A percentile compares a stretch with the other conserved stretches of the same genome.
Conservation (phyloP, 306 rosid species). For the Cucurbita ficifolia region DNA sequence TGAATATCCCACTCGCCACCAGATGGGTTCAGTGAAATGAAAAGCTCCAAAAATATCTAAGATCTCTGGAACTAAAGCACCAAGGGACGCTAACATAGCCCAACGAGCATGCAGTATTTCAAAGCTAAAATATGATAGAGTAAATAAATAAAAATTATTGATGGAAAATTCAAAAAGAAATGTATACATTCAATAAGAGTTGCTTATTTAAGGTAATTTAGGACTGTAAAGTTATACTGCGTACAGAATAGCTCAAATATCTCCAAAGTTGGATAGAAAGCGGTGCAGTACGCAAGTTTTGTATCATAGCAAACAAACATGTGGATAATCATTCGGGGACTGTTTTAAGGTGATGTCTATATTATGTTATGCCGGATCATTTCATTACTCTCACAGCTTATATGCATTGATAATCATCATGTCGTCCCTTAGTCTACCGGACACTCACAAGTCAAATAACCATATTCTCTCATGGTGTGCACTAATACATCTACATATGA, state of each 20-base stretch:
- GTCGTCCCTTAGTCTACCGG: not conserved
- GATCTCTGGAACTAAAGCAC: slow-evolving; percentile 73
- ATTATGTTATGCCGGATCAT: not conserved
- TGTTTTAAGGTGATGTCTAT: not conserved
- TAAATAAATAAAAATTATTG: slow-evolving; percentile 12
- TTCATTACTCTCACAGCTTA: not conserved
- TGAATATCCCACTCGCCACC: slow-evolving; percentile 98
- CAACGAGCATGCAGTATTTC: slow-evolving; percentile 96
- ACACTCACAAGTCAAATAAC: not conserved
- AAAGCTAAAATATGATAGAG: slow-evolving; percentile 36
- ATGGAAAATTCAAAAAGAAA: not conserved
- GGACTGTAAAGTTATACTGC: not conserved
- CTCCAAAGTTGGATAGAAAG: not conserved
- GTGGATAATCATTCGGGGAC: not conserved
- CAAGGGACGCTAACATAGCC: slow-evolving; percentile 93
- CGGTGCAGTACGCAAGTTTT: not conserved
- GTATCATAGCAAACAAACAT: not conserved
- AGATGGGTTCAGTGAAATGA: slow-evolving; percentile 85
- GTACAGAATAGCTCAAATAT: not conserved
- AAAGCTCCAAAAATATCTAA: slow-evolving; percentile 57
- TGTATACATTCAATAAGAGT: not conserved
- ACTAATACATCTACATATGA: not conserved
- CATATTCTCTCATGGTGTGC: not conserved
- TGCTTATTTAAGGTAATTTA: not conserved
- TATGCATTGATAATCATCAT: not conserved